These are phyloP conservation scores for Colletotrichum destructivum DNA, from an alignment of 2,329 filamentous ascomycete species.

Conservation along the genomic window DNA sequence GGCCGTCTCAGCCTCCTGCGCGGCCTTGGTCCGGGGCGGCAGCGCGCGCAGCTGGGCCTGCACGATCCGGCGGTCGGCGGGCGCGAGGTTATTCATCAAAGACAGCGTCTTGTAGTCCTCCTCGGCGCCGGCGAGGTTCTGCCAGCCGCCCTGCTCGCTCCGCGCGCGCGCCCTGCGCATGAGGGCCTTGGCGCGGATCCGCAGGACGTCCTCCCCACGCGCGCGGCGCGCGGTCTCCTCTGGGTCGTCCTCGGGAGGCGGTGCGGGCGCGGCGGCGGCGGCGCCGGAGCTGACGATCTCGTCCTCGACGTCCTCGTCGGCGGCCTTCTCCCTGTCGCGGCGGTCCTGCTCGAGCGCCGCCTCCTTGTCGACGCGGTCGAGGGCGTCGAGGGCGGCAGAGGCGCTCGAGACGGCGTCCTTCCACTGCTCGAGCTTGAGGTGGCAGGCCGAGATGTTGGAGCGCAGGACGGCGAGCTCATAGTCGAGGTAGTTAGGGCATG, in stretches of 20 bases:
- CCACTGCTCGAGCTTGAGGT: conserved; percentile 89
- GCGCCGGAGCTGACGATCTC: conserved; percentile 75
- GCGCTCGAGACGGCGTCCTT: conserved; percentile 84
- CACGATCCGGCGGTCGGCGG: conserved; percentile 78
- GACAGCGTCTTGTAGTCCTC: conserved; percentile 84
- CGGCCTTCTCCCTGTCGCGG: conserved; percentile 62
- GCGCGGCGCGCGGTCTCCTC: conserved; percentile 52
- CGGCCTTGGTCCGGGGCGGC: conserved; percentile 79
- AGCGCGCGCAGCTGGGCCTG: conserved; percentile 75
- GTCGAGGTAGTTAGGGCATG: conserved; percentile 87
- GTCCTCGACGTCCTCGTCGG: conserved; percentile 63
- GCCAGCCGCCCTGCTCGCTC: conserved; percentile 82
- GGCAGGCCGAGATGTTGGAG: conserved; percentile 91
- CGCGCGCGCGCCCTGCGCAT: conserved; percentile 83
- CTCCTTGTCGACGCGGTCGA: conserved; percentile 72
- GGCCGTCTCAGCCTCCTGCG: conserved; percentile 88
- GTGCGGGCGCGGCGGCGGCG: conserved; percentile 61
- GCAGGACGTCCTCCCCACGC: conserved; percentile 75
- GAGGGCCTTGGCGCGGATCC: conserved; percentile 87
- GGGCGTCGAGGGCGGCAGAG: conserved; percentile 77
- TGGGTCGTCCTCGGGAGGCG: conserved; percentile 44
- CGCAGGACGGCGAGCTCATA: conserved; percentile 90
- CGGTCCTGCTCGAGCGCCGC: conserved; percentile 46
- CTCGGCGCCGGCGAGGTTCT: conserved; percentile 81
- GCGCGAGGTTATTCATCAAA: conserved; percentile 71